Evolutionary conservation across 2,329 filamentous ascomycete species (phyloP).

Genomic region (Aspergillus eucalypticola): DNA sequence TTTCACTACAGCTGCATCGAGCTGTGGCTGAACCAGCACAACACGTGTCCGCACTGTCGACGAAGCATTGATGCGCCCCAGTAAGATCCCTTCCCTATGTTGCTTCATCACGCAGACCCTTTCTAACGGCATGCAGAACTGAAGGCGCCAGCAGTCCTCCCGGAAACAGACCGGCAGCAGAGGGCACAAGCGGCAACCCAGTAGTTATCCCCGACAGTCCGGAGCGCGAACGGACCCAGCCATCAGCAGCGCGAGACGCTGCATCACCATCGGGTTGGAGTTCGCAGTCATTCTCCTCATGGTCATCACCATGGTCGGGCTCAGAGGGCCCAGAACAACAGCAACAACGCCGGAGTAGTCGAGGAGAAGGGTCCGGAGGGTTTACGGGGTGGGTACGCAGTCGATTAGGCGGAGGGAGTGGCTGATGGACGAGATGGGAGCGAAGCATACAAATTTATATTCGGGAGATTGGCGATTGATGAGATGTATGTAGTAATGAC

Average conservation of each 20-base stretch:
- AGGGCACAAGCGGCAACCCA: conserved; percentile 20
- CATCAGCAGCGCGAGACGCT: neutral
- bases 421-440: conserved; percentile 5
- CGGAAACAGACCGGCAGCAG: conserved; percentile 6
- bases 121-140: neutral
- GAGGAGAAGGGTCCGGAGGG: conserved; percentile 19
- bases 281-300: neutral
- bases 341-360: conserved; percentile 12
- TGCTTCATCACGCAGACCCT: conserved; percentile 13
- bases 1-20: conserved; percentile 83
- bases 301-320: neutral
- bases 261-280: conserved; percentile 1
- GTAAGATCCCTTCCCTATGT: conserved; percentile 23
- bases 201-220: conserved; percentile 22
- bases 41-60: conserved; percentile 73
- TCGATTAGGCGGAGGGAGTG: conserved; percentile 25
- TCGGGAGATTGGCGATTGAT: too few species aligned
- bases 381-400: conserved; percentile 29
- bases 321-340: neutral
- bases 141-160: neutral
- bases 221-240: conserved; percentile 4
- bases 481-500: too few species aligned
- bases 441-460: too few species aligned
- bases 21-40: conserved; percentile 84
- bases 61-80: conserved; percentile 35